A percentile compares a stretch with the other conserved stretches of the same genome.
phyloP scores from a whole-genome alignment of 2,329 filamentous ascomycete genomes.

The Lachnellula hyalina region DNA sequence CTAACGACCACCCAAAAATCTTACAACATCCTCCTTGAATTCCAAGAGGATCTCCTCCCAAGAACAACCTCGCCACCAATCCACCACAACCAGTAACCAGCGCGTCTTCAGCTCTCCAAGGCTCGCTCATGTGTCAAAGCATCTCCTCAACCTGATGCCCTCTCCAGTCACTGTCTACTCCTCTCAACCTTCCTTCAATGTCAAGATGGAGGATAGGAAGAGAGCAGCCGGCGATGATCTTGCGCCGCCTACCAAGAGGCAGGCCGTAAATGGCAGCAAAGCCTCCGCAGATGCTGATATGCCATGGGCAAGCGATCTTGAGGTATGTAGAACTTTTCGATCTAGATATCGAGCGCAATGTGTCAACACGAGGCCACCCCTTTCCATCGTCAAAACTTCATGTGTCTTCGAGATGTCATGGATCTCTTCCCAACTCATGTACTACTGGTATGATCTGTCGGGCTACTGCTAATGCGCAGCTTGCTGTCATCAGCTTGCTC shows the following conservation, averaged over 20 bases:
- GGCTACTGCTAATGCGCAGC: slow-evolving; percentile 40
- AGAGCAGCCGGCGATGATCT: slow-evolving; percentile 83
- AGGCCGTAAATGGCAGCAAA: slow-evolving; percentile 74
- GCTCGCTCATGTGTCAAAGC: slow-evolving; percentile 26
- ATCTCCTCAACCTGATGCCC: slow-evolving; percentile 70
- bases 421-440: slow-evolving; percentile 12
- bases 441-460: slow-evolving; percentile 24
- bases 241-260: slow-evolving; percentile 85
- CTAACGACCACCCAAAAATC: neutral
- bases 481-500: slow-evolving; percentile 39
- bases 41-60: neutral
- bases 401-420: slow-evolving; percentile 18
- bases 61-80: slow-evolving; percentile 15
- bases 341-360: slow-evolving; percentile 11
- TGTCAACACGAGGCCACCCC: slow-evolving; percentile 13
- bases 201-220: slow-evolving; percentile 99
- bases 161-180: slow-evolving; percentile 59
- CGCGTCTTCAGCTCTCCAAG: neutral
- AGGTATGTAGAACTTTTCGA: slow-evolving; percentile 53
- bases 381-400: slow-evolving; percentile 8
- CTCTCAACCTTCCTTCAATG: slow-evolving; percentile 68
- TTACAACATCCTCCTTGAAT: neutral
- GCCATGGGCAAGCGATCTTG: slow-evolving; percentile 65
- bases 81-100: neutral
- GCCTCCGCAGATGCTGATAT: slow-evolving; percentile 62